Base-by-base conservation (phyloP, 768 basidiomycete genomes). In the Dioszegia aurantiaca region DNA sequence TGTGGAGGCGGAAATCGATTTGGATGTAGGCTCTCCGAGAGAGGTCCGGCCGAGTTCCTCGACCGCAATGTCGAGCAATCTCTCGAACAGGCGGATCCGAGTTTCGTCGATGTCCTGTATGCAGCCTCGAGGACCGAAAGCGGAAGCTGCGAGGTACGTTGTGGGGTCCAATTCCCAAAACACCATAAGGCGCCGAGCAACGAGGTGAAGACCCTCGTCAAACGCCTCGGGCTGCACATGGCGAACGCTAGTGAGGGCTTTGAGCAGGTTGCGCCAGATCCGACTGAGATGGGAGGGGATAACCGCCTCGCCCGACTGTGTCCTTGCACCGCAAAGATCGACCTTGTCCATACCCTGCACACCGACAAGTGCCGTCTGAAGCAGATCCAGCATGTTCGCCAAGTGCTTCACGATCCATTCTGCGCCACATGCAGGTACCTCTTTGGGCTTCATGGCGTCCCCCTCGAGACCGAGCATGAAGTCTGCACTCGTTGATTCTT, bases 351-450 rank as follows among this genome's bases (percentile, higher is more conserved):
- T n/a, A 2, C 67, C 67, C 14, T 59, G 31, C 17, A 70, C 51
- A n/a, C 62, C 60, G 0, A 26, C 21, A 11, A 74, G 39, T 2
- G 64, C 60, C 33, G 60, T 63, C 26, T 68, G 61, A 44, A 72
- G 66, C 17, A 64, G 43, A 4, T 51, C 58, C 1, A 74, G 54
- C 33, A 72, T 47, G 5, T 39, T 17, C 17, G 56, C 60, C 11
- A 70, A 47, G 36, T 61, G 51, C 39, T 48, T 60, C 6, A 60
- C 54, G 8, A 68, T 46, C 69, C 69, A 73, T 1, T 31, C 54
- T 4, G 55, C 19, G 2, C 68, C 69, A 68, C 68, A 73, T 0
- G 66, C 58, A 24, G 74, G 71, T 10, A 75, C 67, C 17, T 71
- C 68, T 3, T 27, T 37, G 1, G 68, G 30, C 24, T 46, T 43